phyloP scores from a whole-genome alignment of 1,284 basidiomycete species.

The Tetrapyrgos nigripes region DNA sequence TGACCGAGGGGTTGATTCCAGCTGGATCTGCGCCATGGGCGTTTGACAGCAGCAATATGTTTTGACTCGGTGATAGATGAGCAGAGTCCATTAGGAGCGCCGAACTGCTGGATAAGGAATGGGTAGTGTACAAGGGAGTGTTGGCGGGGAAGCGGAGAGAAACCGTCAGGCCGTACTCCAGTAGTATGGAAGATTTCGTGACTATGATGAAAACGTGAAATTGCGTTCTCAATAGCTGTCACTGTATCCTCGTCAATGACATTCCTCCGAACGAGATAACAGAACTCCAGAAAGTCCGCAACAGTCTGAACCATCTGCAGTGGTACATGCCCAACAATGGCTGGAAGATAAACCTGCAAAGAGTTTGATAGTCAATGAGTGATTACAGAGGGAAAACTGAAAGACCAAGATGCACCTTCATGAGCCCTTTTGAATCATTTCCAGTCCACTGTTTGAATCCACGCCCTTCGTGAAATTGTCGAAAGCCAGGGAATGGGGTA shows the following conservation, averaged over 20 bases:
- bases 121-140: conserved; percentile 16
- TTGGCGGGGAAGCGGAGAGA: conserved; percentile 14
- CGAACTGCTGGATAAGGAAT: conserved; percentile 12
- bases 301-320: conserved; percentile 25
- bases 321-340: conserved; percentile 31
- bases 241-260: conserved; percentile 26
- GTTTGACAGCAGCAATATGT: conserved; percentile 28
- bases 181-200: conserved; percentile 14
- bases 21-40: conserved; percentile 30
- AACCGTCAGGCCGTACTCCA: conserved; percentile 11
- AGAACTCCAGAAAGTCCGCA: conserved; percentile 35
- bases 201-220: conserved; percentile 22
- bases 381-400: background rate
- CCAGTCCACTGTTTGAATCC: no score
- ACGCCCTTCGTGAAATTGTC: no score
- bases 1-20: no score
- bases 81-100: no score
- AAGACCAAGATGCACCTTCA: background rate
- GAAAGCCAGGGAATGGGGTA: no score
- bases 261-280: conserved; percentile 34
- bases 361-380: no score
- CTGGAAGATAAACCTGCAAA: conserved; percentile 38
- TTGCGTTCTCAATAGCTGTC: no score
- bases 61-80: conserved; percentile 14
- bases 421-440: no score